Conservation (phyloP, 2,329 filamentous ascomycete genomes). For the Macrophomina phaseolina region DNA sequence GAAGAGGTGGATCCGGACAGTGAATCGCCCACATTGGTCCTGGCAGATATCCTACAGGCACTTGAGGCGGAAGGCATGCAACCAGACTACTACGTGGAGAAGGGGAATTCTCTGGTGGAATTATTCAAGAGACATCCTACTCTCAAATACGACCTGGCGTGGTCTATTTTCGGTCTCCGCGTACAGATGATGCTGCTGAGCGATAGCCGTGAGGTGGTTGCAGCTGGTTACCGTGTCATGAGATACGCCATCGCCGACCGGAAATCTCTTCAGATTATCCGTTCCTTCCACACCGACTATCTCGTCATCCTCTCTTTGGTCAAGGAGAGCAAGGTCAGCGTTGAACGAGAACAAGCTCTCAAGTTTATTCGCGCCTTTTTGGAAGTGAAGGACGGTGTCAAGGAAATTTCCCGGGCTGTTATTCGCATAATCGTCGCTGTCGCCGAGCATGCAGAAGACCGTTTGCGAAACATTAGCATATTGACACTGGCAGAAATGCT, state of each 20-base stretch:
- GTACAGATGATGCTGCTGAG: conserved; percentile 97
- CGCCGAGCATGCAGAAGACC: conserved; percentile 84
- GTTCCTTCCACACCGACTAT: conserved; percentile 87
- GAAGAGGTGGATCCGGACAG: conserved; percentile 69
- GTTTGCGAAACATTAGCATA: conserved; percentile 86
- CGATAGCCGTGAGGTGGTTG: conserved; percentile 93
- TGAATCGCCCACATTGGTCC: conserved; percentile 89
- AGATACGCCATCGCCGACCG: conserved; percentile 94
- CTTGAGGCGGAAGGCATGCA: conserved; percentile 86
- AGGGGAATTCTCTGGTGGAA: conserved; percentile 91
- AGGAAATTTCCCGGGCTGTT: conserved; percentile 84
- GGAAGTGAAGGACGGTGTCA: conserved; percentile 90
- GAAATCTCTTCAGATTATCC: conserved; percentile 85
- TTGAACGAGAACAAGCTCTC: conserved; percentile 94
- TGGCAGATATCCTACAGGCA: conserved; percentile 88
- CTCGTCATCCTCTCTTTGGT: conserved; percentile 90
- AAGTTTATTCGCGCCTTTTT: conserved; percentile 96
- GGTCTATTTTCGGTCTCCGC: conserved; percentile 90
- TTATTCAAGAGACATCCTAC: conserved; percentile 93
- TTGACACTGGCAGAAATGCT: conserved; percentile 93
- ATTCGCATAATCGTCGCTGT: conserved; percentile 90
- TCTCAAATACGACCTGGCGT: conserved; percentile 94
- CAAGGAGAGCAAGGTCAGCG: conserved; percentile 95
- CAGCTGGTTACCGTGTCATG: conserved; percentile 90
- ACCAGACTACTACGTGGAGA: conserved; percentile 92